Evolutionary conservation across 192 early-diverging fungal species (phyloP).

Genomic region (Gryganskiella cystojenkinii): DNA sequence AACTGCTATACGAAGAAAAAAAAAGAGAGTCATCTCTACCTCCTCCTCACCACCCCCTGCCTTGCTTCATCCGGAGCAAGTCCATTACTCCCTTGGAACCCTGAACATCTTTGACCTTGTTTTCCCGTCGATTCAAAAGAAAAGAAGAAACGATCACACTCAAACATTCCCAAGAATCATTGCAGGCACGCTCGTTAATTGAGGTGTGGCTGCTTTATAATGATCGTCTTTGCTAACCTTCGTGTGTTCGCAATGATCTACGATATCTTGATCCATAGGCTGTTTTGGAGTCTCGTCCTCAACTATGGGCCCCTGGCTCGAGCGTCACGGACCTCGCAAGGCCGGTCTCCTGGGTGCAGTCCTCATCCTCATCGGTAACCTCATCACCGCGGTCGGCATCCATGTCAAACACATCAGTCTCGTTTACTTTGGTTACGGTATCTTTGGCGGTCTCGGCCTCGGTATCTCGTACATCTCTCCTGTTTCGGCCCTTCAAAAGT

Average conservation of each 20-base stretch:
- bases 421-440: constrained; percentile 72
- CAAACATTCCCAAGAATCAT: too few relatives aligned
- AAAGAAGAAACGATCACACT: too few relatives aligned
- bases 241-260: too few relatives aligned
- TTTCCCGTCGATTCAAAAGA: not conserved
- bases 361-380: constrained; percentile 63
- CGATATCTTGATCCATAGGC: constrained; percentile 22
- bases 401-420: constrained; percentile 64
- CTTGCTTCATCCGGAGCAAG: too few relatives aligned
- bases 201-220: too few relatives aligned
- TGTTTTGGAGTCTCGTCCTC: constrained; percentile 67
- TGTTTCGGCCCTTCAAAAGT: constrained; percentile 68
- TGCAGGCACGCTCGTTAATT: too few relatives aligned
- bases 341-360: constrained; percentile 58
- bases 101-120: not conserved
- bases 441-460: constrained; percentile 69
- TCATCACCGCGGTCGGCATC: constrained; percentile 66
- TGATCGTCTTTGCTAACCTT: too few relatives aligned
- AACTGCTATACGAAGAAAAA: too few relatives aligned
- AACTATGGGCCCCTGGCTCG: constrained; percentile 69
- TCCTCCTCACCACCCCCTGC: too few relatives aligned
- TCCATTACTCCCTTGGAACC: too few relatives aligned
- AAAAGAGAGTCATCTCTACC: too few relatives aligned
- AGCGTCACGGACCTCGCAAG: constrained; percentile 64
- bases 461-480: constrained; percentile 75